phyloP scores from a whole-genome alignment of 345 rosid species.

The Populus nigra region DNA sequence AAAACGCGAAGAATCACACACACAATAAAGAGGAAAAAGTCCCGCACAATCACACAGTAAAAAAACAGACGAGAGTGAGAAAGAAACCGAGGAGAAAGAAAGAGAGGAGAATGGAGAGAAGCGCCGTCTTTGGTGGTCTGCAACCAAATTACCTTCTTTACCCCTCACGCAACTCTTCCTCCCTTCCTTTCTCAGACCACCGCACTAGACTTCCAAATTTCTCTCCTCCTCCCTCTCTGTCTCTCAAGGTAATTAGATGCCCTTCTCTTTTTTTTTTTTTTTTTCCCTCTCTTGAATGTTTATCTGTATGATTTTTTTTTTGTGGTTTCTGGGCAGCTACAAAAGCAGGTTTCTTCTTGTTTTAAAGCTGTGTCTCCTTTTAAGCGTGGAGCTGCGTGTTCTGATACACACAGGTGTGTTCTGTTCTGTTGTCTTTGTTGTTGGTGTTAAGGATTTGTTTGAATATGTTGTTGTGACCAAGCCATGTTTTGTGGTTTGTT shows the following conservation, averaged over 20 bases:
- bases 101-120: conserved; percentile 49
- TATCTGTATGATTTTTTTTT: too few species aligned
- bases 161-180: conserved; percentile 35
- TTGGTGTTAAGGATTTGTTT: too few species aligned
- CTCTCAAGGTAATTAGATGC: conserved; percentile 42
- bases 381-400: conserved; percentile 32
- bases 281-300: neutral
- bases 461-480: too few species aligned
- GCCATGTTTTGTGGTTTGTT: neutral
- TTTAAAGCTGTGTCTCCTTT: conserved; percentile 33
- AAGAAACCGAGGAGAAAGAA: neutral
- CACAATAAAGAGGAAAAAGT: too few species aligned
- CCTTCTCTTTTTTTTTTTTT: neutral
- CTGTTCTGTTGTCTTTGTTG: neutral
- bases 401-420: conserved; percentile 44
- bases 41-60: neutral
- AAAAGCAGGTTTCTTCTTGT: conserved; percentile 33
- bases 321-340: conserved; percentile 17
- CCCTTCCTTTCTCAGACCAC: conserved; percentile 14
- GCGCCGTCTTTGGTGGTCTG: conserved; percentile 32
- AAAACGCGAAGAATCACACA: too few species aligned
- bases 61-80: neutral
- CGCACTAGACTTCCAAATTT: neutral
- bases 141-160: conserved; percentile 40
- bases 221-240: conserved; percentile 23